Evolutionary conservation across 1,284 basidiomycete species (phyloP).

Genomic region (Jaminaea rosea): DNA sequence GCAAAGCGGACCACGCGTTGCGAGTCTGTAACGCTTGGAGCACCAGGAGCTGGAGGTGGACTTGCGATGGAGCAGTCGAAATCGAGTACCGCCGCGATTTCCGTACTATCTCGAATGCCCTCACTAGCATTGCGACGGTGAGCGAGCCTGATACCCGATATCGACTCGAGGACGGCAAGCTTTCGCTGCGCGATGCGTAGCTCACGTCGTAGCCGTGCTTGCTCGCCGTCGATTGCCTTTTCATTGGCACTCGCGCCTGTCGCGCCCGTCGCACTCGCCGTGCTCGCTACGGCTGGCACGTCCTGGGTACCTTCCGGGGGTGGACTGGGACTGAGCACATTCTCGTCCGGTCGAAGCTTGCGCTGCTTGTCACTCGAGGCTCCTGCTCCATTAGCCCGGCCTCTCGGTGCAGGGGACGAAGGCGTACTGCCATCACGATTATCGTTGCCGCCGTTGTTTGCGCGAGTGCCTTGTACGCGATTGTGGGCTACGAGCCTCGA

Average conservation of each 20-base stretch:
- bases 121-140: neutral
- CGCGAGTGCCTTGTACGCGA: neutral
- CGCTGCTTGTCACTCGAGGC: neutral
- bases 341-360: neutral
- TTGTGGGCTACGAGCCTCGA: neutral
- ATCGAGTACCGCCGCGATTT: neutral
- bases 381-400: neutral
- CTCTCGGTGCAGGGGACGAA: too few relatives aligned
- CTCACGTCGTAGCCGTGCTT: neutral
- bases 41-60: neutral
- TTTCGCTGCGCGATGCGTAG: neutral
- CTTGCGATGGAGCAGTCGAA: neutral
- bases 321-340: slow-evolving; percentile 1
- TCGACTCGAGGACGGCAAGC: neutral
- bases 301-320: too few relatives aligned
- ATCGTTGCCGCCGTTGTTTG: neutral
- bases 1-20: neutral
- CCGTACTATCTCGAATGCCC: neutral
- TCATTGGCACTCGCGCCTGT: neutral
- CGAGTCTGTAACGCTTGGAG: neutral
- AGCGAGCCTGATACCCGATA: neutral
- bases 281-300: neutral
- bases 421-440: too few relatives aligned
- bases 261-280: neutral
- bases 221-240: neutral